Conservation (phyloP, 75 land plant genomes). For the Sequoia sempervirens region DNA sequence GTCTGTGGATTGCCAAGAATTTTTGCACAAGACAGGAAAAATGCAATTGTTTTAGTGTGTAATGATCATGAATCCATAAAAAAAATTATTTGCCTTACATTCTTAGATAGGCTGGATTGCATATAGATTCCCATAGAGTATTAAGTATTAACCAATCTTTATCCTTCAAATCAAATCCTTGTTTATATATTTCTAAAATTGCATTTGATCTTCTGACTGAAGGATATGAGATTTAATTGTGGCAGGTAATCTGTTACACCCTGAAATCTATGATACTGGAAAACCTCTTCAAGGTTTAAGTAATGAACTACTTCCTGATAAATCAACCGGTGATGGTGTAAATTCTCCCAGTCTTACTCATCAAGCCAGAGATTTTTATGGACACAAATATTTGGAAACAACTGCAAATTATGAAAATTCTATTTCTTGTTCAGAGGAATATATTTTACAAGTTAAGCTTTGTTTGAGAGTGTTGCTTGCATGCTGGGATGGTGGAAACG, state of each 20-base stretch:
- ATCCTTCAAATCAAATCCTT: not conserved
- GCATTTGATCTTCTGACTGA: not conserved
- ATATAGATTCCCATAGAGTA: not conserved
- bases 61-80: not conserved
- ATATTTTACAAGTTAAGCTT: constrained; percentile 22
- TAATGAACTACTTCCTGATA: not conserved
- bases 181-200: not conserved
- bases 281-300: not conserved
- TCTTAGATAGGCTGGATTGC: not conserved
- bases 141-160: not conserved
- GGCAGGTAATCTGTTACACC: not conserved
- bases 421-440: constrained; percentile 9
- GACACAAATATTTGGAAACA: not conserved
- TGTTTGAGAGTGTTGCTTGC: constrained; percentile 28
- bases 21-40: not conserved
- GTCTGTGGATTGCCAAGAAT: not conserved
- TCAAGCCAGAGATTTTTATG: not conserved
- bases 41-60: not conserved
- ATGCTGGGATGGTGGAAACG: constrained; percentile 20
- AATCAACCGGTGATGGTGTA: not conserved
- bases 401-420: not conserved
- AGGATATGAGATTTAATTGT: not conserved
- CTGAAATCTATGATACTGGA: not conserved
- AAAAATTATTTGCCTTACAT: not conserved
- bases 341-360: not conserved